phyloP scores from a whole-genome alignment of 495 filamentous ascomycete genomes.

The Bathelium albidoporum region DNA sequence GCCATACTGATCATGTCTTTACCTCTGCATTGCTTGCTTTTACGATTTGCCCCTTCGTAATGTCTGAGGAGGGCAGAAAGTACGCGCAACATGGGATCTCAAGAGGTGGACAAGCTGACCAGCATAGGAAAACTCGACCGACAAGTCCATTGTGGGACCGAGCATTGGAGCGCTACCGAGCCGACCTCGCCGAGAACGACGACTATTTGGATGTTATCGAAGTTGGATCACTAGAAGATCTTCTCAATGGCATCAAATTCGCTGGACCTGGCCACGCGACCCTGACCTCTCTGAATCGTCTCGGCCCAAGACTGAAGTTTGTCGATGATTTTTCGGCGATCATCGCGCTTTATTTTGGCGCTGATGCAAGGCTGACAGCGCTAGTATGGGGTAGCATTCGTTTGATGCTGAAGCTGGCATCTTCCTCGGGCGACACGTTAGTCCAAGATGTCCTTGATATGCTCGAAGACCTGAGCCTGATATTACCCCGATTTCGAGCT shows the following conservation, averaged over 20 bases:
- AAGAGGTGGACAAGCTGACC: not conserved
- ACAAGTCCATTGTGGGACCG: conserved; percentile 14
- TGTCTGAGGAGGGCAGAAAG: not conserved
- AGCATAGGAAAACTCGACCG: not conserved
- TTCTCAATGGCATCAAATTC: conserved; percentile 11
- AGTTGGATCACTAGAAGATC: conserved; percentile 17
- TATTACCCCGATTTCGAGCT: conserved; percentile 14
- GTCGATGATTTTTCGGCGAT: conserved; percentile 20
- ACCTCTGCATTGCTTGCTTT: not conserved
- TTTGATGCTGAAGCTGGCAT: conserved; percentile 15
- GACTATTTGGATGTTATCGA: conserved; percentile 16
- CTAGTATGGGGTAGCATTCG: conserved; percentile 25
- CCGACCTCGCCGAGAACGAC: conserved; percentile 16
- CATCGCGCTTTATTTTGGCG: conserved; percentile 19
- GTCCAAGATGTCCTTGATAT: conserved; percentile 19
- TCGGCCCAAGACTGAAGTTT: conserved; percentile 14
- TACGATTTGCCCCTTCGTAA: too few species aligned
- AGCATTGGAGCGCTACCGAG: conserved; percentile 17
- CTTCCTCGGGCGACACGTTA: conserved; percentile 17
- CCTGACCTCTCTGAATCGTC: conserved; percentile 12
- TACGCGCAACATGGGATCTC: not conserved
- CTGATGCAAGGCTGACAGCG: conserved; percentile 18
- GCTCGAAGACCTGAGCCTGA: conserved; percentile 22
- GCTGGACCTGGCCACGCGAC: not conserved
- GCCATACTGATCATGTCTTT: not conserved